Evolutionary conservation across 345 rosid genomes (phyloP).

Genomic region (Eucalyptus urophylla): DNA sequence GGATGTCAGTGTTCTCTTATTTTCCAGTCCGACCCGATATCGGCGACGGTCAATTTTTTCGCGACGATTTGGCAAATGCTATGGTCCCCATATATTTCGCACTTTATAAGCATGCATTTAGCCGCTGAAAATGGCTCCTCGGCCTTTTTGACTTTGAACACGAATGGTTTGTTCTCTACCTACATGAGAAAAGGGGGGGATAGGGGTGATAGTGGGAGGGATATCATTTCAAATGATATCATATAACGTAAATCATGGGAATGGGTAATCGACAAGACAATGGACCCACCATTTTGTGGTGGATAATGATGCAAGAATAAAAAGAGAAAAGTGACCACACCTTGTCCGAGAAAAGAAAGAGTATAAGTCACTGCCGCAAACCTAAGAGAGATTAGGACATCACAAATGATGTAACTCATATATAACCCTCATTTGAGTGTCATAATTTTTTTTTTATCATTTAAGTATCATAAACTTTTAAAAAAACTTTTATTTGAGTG

Average conservation of each 20-base stretch:
- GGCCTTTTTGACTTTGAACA: constrained; percentile 1
- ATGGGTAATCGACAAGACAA: constrained; percentile 1
- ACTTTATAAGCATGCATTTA: not conserved
- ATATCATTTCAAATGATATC: constrained; percentile 5
- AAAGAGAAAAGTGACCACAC: not conserved
- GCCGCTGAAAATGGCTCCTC: not conserved
- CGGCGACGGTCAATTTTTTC: not conserved
- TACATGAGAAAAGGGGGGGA: not conserved
- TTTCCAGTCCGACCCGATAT: not conserved
- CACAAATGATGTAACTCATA: too few relatives aligned
- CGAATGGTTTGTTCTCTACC: not conserved
- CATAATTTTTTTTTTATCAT: too few relatives aligned
- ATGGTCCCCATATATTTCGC: not conserved
- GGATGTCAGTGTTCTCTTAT: not conserved
- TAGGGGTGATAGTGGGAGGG: constrained; percentile 1
- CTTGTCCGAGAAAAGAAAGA: not conserved
- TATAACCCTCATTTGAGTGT: too few relatives aligned
- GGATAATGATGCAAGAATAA: constrained; percentile 6
- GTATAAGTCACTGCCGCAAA: not conserved
- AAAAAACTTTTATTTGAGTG: too few relatives aligned
- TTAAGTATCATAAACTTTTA: too few relatives aligned
- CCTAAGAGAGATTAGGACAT: not conserved
- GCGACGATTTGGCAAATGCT: not conserved
- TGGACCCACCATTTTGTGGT: constrained; percentile 2
- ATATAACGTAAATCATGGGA: not conserved